phyloP scores from a whole-genome alignment of 192 early-diverging fungal species.

The Backusella psychrophila region DNA sequence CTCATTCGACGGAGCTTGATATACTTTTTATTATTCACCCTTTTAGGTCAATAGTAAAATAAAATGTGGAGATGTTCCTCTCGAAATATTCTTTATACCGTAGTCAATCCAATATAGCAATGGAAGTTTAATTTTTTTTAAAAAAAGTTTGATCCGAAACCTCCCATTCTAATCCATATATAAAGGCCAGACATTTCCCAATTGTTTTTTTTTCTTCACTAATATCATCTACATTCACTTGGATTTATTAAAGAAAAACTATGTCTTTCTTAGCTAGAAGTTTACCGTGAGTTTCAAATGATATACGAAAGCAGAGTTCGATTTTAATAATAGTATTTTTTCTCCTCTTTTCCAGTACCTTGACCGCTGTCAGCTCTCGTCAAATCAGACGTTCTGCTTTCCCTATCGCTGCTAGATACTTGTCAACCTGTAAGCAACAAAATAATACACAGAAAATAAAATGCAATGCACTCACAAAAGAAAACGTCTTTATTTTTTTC shows the following conservation, averaged over 20 bases:
- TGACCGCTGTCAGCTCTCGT: background rate
- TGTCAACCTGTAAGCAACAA: constrained; percentile 27
- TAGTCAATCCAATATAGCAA: background rate
- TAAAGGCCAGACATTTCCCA: background rate
- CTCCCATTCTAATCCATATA: background rate
- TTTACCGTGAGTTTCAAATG: background rate
- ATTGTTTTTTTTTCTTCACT: background rate
- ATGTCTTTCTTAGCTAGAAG: background rate
- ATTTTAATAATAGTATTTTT: background rate
- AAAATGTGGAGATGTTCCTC: constrained; percentile 3
- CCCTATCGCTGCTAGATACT: constrained; percentile 20
- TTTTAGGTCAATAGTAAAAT: constrained; percentile 4
- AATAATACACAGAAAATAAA: background rate
- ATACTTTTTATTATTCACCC: constrained; percentile 3
- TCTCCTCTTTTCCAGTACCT: background rate
- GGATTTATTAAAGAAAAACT: background rate
- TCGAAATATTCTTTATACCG: background rate
- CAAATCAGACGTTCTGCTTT: constrained; percentile 14
- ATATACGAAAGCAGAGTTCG: background rate
- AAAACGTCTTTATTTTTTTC: background rate
- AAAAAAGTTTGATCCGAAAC: constrained; percentile 2
- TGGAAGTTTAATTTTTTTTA: background rate
- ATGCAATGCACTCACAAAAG: background rate
- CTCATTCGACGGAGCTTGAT: background rate
- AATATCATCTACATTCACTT: background rate